phyloP scores from a whole-genome alignment of 345 rosid species.

The Eutrema japonicum region DNA sequence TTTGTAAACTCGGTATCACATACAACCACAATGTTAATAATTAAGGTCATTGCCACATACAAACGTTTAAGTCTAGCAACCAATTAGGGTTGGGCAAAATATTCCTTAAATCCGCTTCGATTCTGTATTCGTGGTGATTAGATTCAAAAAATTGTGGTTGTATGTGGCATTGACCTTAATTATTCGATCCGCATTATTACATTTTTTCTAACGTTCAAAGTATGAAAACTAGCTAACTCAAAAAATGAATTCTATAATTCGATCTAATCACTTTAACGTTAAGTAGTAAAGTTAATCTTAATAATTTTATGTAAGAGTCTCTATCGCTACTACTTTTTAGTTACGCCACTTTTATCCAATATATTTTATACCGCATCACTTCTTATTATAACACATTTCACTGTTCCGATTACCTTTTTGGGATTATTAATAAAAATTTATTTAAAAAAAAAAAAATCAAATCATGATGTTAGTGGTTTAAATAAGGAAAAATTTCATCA shows the following conservation, averaged over 20 bases:
- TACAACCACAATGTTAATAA: too few relatives aligned
- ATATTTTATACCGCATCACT: background rate
- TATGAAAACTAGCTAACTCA: background rate
- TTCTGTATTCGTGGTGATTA: too few relatives aligned
- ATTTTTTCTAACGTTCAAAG: background rate
- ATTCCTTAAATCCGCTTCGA: too few relatives aligned
- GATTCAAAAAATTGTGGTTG: constrained; percentile 4
- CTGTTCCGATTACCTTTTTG: too few relatives aligned
- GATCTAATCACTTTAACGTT: background rate
- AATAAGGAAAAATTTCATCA: background rate
- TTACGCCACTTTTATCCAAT: background rate
- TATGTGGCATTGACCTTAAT: constrained; percentile 12
- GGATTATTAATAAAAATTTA: too few relatives aligned
- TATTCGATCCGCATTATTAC: constrained; percentile 16
- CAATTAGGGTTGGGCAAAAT: too few relatives aligned
- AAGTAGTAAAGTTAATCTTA: background rate
- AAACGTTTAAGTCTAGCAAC: too few relatives aligned
- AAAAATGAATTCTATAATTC: background rate
- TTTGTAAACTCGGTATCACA: too few relatives aligned
- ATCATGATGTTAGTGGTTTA: constrained; percentile 9
- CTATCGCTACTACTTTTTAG: background rate
- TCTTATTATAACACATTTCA: background rate
- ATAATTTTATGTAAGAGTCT: too few relatives aligned
- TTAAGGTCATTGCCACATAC: too few relatives aligned
- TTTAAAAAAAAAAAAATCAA: too few relatives aligned